Percentiles rank a stretch among this genome's conserved stretches.
Conservation (phyloP, 1,284 basidiomycete species). For the Puccinia triticina region DNA sequence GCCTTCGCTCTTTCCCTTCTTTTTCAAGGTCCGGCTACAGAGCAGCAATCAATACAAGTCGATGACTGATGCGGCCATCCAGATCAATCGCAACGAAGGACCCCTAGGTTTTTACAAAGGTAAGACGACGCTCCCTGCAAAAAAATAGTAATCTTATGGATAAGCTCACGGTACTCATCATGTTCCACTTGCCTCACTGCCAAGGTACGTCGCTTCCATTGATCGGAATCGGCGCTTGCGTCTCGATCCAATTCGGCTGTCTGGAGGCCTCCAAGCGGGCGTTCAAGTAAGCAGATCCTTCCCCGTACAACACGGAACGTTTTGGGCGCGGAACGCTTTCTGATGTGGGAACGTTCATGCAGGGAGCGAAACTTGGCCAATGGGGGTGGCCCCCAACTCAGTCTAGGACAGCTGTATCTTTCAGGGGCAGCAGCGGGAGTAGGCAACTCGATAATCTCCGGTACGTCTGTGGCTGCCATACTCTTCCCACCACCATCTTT, state of each 20-base stretch:
- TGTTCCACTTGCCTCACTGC: conserved; percentile 87
- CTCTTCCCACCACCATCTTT: neutral
- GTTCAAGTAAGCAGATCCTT: conserved; percentile 64
- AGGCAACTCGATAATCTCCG: conserved; percentile 84
- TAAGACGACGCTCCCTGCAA: conserved; percentile 48
- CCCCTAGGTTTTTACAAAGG: conserved; percentile 96
- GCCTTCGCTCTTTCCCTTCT: neutral
- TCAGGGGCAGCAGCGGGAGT: conserved; percentile 83
- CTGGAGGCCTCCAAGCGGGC: conserved; percentile 86
- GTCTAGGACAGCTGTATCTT: conserved; percentile 70
- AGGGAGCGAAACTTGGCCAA: conserved; percentile 21
- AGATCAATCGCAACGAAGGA: conserved; percentile 86
- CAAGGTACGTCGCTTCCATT: conserved; percentile 91
- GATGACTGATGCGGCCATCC: conserved; percentile 83
- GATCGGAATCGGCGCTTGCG: conserved; percentile 89
- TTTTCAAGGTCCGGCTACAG: conserved; percentile 72
- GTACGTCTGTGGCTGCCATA: neutral
- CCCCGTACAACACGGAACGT: conserved; percentile 26
- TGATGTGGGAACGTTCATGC: neutral
- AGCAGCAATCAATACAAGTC: conserved; percentile 86
- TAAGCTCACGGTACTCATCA: conserved; percentile 78
- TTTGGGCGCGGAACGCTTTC: neutral
- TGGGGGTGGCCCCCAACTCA: conserved; percentile 61
- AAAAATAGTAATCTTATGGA: conserved; percentile 70
- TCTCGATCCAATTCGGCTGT: conserved; percentile 94